Percentiles rank a stretch among this genome's conserved stretches.
Evolutionary conservation across 2,329 filamentous ascomycete genomes (phyloP).

Genomic region (Berkeleyomyces basicola): DNA sequence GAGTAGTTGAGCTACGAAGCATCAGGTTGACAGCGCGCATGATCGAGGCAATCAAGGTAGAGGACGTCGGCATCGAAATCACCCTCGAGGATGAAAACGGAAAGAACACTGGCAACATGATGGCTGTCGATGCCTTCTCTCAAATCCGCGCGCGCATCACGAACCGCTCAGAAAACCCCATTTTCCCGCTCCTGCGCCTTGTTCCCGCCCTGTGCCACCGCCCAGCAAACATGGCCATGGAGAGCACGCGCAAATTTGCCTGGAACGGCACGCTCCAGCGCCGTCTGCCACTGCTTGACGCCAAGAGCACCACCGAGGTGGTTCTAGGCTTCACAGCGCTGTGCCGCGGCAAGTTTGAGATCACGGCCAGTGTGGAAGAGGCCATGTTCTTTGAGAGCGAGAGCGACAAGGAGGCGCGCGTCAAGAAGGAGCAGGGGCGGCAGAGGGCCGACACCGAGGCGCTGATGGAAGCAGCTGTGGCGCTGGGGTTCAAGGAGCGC

Average conservation of each 20-base stretch:
- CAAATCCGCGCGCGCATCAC: slow-evolving; percentile 53
- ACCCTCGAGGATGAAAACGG: slow-evolving; percentile 15
- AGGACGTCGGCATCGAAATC: slow-evolving; percentile 52
- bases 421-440: slow-evolving; percentile 19
- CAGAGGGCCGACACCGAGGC: slow-evolving; percentile 36
- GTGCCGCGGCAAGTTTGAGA: slow-evolving; percentile 67
- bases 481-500: slow-evolving; percentile 40
- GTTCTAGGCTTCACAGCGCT: slow-evolving; percentile 57
- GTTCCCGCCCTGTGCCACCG: slow-evolving; percentile 63
- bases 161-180: slow-evolving; percentile 52
- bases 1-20: slow-evolving; percentile 58
- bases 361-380: slow-evolving; percentile 70
- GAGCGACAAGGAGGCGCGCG: slow-evolving; percentile 18
- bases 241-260: slow-evolving; percentile 64
- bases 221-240: slow-evolving; percentile 54
- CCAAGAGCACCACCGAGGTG: slow-evolving; percentile 42
- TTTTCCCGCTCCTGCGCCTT: slow-evolving; percentile 58
- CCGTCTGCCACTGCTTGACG: slow-evolving; percentile 44
- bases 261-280: slow-evolving; percentile 78
- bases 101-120: slow-evolving; percentile 18
- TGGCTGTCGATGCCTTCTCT: slow-evolving; percentile 37
- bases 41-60: slow-evolving; percentile 67
- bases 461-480: slow-evolving; percentile 36
- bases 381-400: slow-evolving; percentile 35
- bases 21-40: slow-evolving; percentile 60